Evolutionary conservation across 805 yeast species (phyloP), one percentile per base, ranked within the genome.

Genomic region (Saccharomyces mikatae): DNA sequence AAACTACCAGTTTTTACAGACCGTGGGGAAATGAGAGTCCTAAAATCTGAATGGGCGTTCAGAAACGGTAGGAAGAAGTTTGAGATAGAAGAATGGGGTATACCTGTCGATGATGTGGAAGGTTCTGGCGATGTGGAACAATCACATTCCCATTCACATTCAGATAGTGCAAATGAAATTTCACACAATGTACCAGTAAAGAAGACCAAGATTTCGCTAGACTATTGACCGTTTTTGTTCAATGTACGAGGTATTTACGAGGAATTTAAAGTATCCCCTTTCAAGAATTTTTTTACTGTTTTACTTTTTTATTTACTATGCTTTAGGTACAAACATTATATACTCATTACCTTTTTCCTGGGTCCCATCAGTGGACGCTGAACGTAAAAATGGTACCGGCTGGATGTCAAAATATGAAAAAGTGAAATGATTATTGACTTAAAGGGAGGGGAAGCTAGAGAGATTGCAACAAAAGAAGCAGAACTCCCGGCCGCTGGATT

Each of bases 51-150:
- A 70, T 85, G 80, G 68, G 89, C 96, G 4, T 92, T 91, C 72
- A 84, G 84, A 65, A 88, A 89, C 60, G 92, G 96, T 13, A 79
- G 87, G 58, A 82, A 83, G 68, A 83, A 80, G 62, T 89, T 92
- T 66, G 96, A 88, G 63, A 85, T 94, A 52, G 92, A 88, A 60
- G 89, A 84, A 63, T 94, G 97, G 96, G 89, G 96, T n/a, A 94
- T 94, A 51, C 98, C 99, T 0, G 96, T 92, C 2, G 97, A 90
- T 54, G 95, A 86, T 55, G 87, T 77, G n/a, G 85, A 77, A 14
- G 79, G 73, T 4, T 73, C 47, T 24, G 13, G 46, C 28, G 41
- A 46, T 11, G 8, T 22, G n/a, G 22, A 41, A 10, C 41, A 47
- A 28, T 30, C 41, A 51, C 21, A 54, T 47, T 31, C 29, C 10